Base-by-base conservation (phyloP, 73 alveolate species). In the Paramecium octaurelia region DNA sequence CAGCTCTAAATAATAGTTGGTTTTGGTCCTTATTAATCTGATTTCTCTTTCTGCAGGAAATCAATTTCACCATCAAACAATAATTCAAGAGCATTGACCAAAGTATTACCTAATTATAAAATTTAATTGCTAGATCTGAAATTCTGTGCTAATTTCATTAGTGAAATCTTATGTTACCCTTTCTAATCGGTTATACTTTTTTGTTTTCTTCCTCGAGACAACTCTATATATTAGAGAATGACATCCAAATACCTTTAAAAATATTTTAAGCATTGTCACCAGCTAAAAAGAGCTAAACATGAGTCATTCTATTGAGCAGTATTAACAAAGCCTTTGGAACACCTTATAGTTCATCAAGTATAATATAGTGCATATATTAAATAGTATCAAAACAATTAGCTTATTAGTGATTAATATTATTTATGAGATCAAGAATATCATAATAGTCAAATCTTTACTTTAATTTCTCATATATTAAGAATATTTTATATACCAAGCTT, bases 231-330 rank as follows among this genome's bases (percentile, higher is more conserved):
- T 97, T 98, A 5, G 58, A 60, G 92, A 97, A 97, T 59, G 96
- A 87, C 68, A 97, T 95, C 14, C 98, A 98, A 31, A 97, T 98
- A 34, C 99, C 99, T 94, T 92, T 96, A 21, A 98, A 98, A 11
- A 97, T 96, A 29, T 97, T 97, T 64, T 97, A 92, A 20, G 99
- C 98, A 23, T 98, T 96, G 64, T 97, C 99, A 54, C 99, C 99
- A 24, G 97, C 90, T 83, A 97, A 95, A 94, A 97, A 95, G 4
- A 97, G 92, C n/a, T 93, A 95, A 46, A 76, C 60, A 34, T 95
- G 75, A 3, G 97, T 96, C 8, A 96, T 89, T 42, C 73, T 57
- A 42, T 95, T 75, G 8, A 97, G 70, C 8, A 96, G 87, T 4
- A 48, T 34, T 58, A 97, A 80, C n/a, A 97, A 77, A 12, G 95